Base-by-base conservation (phyloP, 371 early-diverging fungal species). In the Apophysomyces sp. region DNA sequence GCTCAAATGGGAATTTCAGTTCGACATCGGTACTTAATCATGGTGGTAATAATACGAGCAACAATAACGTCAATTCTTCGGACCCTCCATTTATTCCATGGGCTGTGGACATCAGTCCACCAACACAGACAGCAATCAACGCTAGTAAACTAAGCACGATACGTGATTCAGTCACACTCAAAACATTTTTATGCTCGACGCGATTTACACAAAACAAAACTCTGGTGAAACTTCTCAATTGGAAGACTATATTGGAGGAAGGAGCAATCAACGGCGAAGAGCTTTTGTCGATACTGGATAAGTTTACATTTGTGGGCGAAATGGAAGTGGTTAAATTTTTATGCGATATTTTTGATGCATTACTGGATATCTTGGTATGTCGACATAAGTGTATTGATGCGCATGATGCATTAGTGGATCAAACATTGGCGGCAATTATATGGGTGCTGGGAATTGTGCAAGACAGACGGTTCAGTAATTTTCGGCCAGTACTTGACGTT, bases 281-380 rank as follows among this genome's bases (percentile, higher is more conserved):
- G 27, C 61, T 92, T n/a, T 57, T 76, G 1, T 55, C 66, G 0
- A 76, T 89, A 1, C 63, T 91, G 51, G 79, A 80, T 63, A 82
- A 90, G 52, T 86, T 89, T 55, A 83, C 80, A 0, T 78, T 84
- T 68, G 82, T 91, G 16, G 86, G 85, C 26, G 89, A 89, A 58
- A 67, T 84, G 29, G 91, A 92, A 64, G 81, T 90, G 7, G 87
- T 88, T 26, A 90, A 89, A 65, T 91, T 90, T 57, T 61, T 89
- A 40, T 78, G 76, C 3, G 80, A 83, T 32, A 86, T 90, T 7
- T 76, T 92, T 68, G 86, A 86, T 63, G 84, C 84, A 0, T 59
- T 92, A 11, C 77, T 90, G 63, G 86, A 75, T 51, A 85, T 90
- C 15, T 30, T 90, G 60, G 80, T 73, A 15, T 73, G 58, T 51